Conservation (phyloP, 2,329 filamentous ascomycete species). For the Fusarium cicatricum region DNA sequence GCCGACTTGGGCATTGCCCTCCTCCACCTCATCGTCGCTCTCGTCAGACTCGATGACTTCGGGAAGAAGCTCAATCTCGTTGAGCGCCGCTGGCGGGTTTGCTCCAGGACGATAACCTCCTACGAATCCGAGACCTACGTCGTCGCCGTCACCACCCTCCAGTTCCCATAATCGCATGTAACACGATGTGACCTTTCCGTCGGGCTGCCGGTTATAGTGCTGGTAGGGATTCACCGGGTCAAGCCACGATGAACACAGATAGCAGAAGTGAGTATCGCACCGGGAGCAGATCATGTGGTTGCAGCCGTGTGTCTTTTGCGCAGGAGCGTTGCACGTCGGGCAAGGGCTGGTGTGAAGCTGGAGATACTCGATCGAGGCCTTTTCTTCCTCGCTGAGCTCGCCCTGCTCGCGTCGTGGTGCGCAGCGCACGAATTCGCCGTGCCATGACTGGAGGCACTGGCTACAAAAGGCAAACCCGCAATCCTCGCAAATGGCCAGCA, state of each 20-base stretch:
- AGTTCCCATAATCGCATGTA: slow-evolving; percentile 91
- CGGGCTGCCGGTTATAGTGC: slow-evolving; percentile 79
- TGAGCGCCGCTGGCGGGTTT: slow-evolving; percentile 19
- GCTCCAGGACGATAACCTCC: slow-evolving; percentile 46
- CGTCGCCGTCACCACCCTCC: slow-evolving; percentile 77
- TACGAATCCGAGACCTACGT: slow-evolving; percentile 56
- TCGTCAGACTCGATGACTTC: slow-evolving; percentile 48
- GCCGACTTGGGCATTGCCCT: slow-evolving; percentile 31
- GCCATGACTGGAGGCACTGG: slow-evolving; percentile 80
- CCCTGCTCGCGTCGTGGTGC: slow-evolving; percentile 70
- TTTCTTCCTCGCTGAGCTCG: slow-evolving; percentile 84
- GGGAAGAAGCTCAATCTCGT: slow-evolving; percentile 31
- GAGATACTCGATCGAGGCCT: slow-evolving; percentile 86
- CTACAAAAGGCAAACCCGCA: slow-evolving; percentile 89
- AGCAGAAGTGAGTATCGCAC: slow-evolving; percentile 94
- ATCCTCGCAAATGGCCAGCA: slow-evolving; percentile 86
- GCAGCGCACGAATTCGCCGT: slow-evolving; percentile 82
- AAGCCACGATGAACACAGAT: slow-evolving; percentile 90
- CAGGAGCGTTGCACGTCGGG: slow-evolving; percentile 84
- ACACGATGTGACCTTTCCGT: slow-evolving; percentile 67
- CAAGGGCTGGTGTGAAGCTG: slow-evolving; percentile 83
- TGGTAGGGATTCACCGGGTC: slow-evolving; percentile 81
- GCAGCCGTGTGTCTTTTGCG: slow-evolving; percentile 92
- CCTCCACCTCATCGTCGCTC: slow-evolving; percentile 45
- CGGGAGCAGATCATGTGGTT: slow-evolving; percentile 96